These are phyloP conservation scores for Peziza echinospora DNA, from an alignment of 495 filamentous ascomycete species.

Conservation along the genomic window DNA sequence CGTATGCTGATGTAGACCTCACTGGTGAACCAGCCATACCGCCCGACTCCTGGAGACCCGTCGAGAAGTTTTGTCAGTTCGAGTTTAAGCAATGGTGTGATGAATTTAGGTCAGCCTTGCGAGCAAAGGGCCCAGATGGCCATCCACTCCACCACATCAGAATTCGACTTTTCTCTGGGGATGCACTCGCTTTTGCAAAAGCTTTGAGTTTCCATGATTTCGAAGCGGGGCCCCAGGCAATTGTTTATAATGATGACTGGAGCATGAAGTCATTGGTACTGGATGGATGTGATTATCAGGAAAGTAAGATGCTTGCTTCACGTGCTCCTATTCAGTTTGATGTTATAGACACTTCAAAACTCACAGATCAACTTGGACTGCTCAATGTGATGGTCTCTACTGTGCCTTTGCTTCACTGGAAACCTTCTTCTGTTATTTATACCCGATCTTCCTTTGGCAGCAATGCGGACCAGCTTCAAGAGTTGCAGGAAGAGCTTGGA, in stretches of 20 bases:
- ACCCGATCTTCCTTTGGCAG: neutral
- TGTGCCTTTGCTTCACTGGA: constrained; percentile 19
- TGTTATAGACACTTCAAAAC: constrained; percentile 36
- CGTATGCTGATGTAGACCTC: constrained; percentile 4
- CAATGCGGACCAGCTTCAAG: neutral
- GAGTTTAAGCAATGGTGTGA: constrained; percentile 21
- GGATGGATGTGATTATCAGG: constrained; percentile 22
- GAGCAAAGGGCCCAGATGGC: constrained; percentile 4
- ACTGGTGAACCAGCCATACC: neutral
- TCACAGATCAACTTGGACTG: constrained; percentile 27
- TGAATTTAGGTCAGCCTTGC: constrained; percentile 12
- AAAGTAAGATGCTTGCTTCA: constrained; percentile 3
- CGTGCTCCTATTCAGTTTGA: constrained; percentile 27
- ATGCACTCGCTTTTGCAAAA: constrained; percentile 27
- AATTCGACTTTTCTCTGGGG: constrained; percentile 26
- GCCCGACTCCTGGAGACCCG: neutral
- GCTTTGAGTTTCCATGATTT: constrained; percentile 21
- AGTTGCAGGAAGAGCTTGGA: neutral
- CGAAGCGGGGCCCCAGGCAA: constrained; percentile 5
- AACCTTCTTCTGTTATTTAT: neutral
- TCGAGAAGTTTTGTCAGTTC: no score
- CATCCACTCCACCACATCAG: constrained; percentile 5
- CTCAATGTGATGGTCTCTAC: constrained; percentile 30
- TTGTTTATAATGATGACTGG: constrained; percentile 19
- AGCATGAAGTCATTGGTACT: constrained; percentile 20